A percentile compares a stretch with the other conserved stretches of the same genome.
These are phyloP conservation scores for Chiua sp. DNA, from an alignment of 1,284 basidiomycete genomes.

Conservation along the genomic window DNA sequence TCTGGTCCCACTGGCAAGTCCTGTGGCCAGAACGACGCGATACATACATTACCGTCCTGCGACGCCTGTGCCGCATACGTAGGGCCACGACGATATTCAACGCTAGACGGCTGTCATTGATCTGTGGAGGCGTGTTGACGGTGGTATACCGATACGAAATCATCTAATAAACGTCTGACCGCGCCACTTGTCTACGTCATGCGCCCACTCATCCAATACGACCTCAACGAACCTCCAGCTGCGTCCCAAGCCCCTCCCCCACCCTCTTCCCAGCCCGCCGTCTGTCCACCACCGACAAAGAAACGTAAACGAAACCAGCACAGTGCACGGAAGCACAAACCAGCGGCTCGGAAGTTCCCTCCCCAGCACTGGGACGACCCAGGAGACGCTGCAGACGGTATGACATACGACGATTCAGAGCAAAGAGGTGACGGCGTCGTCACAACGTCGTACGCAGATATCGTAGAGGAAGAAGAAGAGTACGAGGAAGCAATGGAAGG, in stretches of 20 bases:
- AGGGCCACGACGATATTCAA: no score
- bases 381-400: constrained; percentile 30
- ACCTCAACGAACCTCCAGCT: constrained; percentile 32
- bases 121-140: no score
- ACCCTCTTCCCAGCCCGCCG: background rate
- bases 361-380: constrained; percentile 54
- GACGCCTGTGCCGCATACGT: no score
- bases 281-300: constrained; percentile 44
- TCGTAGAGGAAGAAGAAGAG: constrained; percentile 20
- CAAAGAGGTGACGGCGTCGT: constrained; percentile 3
- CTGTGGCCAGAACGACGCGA: no score
- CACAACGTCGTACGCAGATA: background rate
- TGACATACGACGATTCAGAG: constrained; percentile 40
- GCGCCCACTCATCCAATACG: constrained; percentile 61
- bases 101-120: no score
- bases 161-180: no score
- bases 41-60: no score
- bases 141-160: no score
- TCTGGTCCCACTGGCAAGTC: no score
- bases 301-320: constrained; percentile 53
- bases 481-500: constrained; percentile 9
- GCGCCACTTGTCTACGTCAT: constrained; percentile 12
- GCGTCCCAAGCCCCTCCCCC: background rate
- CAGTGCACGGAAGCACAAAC: background rate
- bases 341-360: constrained; percentile 25